Conservation (phyloP, 768 basidiomycete genomes). For the Pleurotus salmoneostramineus region DNA sequence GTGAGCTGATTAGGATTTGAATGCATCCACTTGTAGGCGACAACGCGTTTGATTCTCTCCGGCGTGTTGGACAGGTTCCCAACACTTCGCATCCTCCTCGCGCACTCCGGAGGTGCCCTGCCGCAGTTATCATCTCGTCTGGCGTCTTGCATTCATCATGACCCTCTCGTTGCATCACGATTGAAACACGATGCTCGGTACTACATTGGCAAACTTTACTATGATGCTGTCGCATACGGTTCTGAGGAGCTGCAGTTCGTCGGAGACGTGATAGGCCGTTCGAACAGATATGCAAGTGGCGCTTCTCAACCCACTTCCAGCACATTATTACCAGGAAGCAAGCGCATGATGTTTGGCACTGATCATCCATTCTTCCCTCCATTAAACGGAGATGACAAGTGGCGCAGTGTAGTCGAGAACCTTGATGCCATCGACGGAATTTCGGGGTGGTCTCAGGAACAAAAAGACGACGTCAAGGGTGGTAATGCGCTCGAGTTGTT, state of each 20-base stretch:
- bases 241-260: slow-evolving; percentile 81
- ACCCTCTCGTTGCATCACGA: slow-evolving; percentile 72
- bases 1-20: background rate
- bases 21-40: slow-evolving; percentile 38
- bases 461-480: slow-evolving; percentile 65
- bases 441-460: slow-evolving; percentile 52
- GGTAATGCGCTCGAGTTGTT: slow-evolving; percentile 74
- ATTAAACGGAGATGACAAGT: slow-evolving; percentile 59
- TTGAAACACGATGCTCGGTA: slow-evolving; percentile 80
- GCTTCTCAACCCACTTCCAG: slow-evolving; percentile 21
- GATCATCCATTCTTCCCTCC: slow-evolving; percentile 94
- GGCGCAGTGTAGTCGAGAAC: slow-evolving; percentile 86
- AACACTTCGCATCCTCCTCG: slow-evolving; percentile 69
- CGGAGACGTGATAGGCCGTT: slow-evolving; percentile 63
- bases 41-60: slow-evolving; percentile 75
- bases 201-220: slow-evolving; percentile 76
- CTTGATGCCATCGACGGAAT: slow-evolving; percentile 72
- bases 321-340: slow-evolving; percentile 46
- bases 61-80: slow-evolving; percentile 82
- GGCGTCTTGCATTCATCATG: slow-evolving; percentile 82
- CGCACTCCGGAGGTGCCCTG: slow-evolving; percentile 84
- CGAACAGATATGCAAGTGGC: slow-evolving; percentile 40
- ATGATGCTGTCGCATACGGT: slow-evolving; percentile 89
- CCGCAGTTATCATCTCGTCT: slow-evolving; percentile 82
- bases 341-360: slow-evolving; percentile 75